Conservation (phyloP, 257 asterid species). For the Nicotiana otophora region DNA sequence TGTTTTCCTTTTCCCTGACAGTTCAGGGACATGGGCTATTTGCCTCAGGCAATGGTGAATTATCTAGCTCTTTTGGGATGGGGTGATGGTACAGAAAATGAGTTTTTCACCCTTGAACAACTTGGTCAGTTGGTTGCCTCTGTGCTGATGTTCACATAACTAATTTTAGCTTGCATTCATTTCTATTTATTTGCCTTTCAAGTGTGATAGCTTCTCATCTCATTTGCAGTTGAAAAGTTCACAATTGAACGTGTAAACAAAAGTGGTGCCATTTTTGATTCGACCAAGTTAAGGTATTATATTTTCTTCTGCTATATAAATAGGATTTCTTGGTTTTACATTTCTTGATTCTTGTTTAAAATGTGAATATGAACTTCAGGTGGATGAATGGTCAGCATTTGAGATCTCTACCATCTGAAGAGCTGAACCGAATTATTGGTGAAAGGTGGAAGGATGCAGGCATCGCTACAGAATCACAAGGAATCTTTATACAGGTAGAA, state of each 20-base stretch:
- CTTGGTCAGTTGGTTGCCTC: conserved; percentile 56
- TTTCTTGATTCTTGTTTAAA: conserved; percentile 12
- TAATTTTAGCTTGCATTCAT: neutral
- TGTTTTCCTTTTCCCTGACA: conserved; percentile 30
- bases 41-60: conserved; percentile 88
- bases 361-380: conserved; percentile 39
- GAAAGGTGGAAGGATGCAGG: conserved; percentile 71
- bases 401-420: conserved; percentile 65
- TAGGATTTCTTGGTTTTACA: conserved; percentile 10
- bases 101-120: conserved; percentile 75
- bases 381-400: conserved; percentile 98
- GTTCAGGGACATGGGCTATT: conserved; percentile 90
- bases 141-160: conserved; percentile 7
- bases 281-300: conserved; percentile 75
- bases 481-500: conserved; percentile 67
- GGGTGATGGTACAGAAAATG: conserved; percentile 98
- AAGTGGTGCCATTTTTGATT: conserved; percentile 86
- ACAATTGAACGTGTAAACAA: conserved; percentile 91
- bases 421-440: conserved; percentile 56
- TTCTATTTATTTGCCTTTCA: neutral
- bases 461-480: conserved; percentile 51
- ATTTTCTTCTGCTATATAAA: neutral
- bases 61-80: conserved; percentile 94
- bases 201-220: conserved; percentile 20
- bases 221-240: conserved; percentile 66